Base-by-base conservation (phyloP, 2,329 filamentous ascomycete genomes). In the Colletotrichum plurivorum region DNA sequence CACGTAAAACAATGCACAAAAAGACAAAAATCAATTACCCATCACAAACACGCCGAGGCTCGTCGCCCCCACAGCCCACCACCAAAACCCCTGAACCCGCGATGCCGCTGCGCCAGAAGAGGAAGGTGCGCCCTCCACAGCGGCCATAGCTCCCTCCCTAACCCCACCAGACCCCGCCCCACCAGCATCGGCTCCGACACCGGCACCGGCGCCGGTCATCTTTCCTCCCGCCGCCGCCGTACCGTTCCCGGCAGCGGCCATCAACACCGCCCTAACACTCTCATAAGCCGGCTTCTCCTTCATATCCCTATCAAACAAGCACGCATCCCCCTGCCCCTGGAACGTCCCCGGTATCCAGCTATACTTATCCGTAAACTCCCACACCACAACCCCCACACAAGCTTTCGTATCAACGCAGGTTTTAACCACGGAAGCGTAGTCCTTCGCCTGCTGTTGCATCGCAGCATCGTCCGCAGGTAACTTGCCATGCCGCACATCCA, bases 401-500 rank as follows among this genome's bases (percentile, higher is more conserved):
- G 71, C 71, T 31, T 71, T 63, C 36, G 76, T 74, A 56, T 78
- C 77, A 7, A 83, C 70, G 71, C 80, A 82, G 6, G 80, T 77
- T 58, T 75, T 73, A 5, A 78, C 77, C 9, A 81, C 77, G 65
- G 75, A 74, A 46, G 73, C 80, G 73, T 85, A 89, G 70, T 85
- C 83, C 15, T 72, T 72, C 0, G 82, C 83, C 78, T 90, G 88
- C 48, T 82, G 80, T 25, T 77, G 84, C 71, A 84, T 83, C 22
- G 88, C 84, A 25, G 85, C 83, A 16, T 84, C 78, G 73, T 90
- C 92, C 75, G 92, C 90, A 13, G 79, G 78, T 3, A 84, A 72
- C 18, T 84, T 80, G 2, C 87, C 88, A n/a, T 82, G 81, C 55
- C 85, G 84, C 74, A 94, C 92, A 75, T 94, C 92, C 20, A 92